Evolutionary conservation across 2,329 filamentous ascomycete species (phyloP), one percentile per base, ranked within the genome.

Genomic region (Penicillium fuscoglaucum): DNA sequence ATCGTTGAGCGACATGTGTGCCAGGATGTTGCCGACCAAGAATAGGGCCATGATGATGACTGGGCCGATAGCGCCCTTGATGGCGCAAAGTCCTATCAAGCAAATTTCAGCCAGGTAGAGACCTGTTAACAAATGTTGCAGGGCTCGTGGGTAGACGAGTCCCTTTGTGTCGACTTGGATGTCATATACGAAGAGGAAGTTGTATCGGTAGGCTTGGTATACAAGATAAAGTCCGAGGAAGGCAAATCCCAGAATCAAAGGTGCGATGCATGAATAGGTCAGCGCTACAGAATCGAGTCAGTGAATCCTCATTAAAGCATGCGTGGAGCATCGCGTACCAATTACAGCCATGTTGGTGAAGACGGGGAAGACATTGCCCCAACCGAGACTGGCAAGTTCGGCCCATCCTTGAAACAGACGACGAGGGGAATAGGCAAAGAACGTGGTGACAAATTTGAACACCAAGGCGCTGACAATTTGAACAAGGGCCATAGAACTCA

Each of bases 201-300:
- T 96, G 80, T 97, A 96, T 37, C 90, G 86, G 81, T 92, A 96
- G 39, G 91, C 90, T 54, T 93, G 79, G 72, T 96, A 96, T 71
- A 96, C 91, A 39, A 95, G 80, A 39, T 82, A 85, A 61, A 97
- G 84, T 28, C 91, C 92, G 17, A 90, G 79, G 0, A 89, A 87
- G 6, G 91, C 90, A 69, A 96, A 96, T 8, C 87, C 84, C 21
- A 96, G 82, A 54, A 96, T 87, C 1, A 97, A 78, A 0, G 93
- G 93, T 2, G 92, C 90, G 66, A 97, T 96, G 66, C 88, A 90
- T 2, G 91, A 88, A 71, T 97, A 97, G 37, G 87, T 90, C 55
- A 97, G 85, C 31, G 90, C 91, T 90, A 37, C n/a, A 28, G 1
- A 43, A 10, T 19, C 8, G 5, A 13, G 52, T 68, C 44, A 67